phyloP scores from a whole-genome alignment of 768 basidiomycete genomes.

The Macrolepiota albuminosa region DNA sequence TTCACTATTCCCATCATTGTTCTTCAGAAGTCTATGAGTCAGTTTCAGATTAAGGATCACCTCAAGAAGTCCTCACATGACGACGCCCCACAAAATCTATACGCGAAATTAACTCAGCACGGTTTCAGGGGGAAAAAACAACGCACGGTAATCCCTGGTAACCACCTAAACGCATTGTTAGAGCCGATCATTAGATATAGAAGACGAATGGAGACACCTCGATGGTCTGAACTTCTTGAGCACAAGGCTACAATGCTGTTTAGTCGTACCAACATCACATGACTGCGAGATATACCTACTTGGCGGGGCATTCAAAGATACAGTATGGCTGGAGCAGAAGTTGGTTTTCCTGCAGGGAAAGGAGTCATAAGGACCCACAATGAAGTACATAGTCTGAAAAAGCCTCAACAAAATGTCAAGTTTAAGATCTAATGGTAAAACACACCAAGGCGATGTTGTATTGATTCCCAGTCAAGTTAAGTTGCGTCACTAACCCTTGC shows the following conservation, averaged over 20 bases:
- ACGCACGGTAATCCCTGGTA: constrained; percentile 59
- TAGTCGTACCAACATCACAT: not conserved
- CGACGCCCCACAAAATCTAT: constrained; percentile 59
- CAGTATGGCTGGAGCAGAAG: constrained; percentile 44
- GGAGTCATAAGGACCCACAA: constrained; percentile 35
- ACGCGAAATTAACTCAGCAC: not conserved
- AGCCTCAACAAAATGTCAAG: not conserved
- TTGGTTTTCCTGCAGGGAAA: not conserved
- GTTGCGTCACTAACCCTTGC: constrained; percentile 53
- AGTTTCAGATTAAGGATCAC: not conserved
- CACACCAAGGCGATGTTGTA: constrained; percentile 66
- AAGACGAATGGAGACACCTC: constrained; percentile 25
- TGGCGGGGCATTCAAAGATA: constrained; percentile 66
- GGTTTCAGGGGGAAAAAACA: not conserved
- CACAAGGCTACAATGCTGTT: constrained; percentile 33
- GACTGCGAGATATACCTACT: constrained; percentile 36
- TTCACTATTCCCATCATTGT: constrained; percentile 65
- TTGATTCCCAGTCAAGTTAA: constrained; percentile 50
- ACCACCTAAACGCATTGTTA: constrained; percentile 38
- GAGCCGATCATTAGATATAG: not conserved
- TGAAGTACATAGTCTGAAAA: constrained; percentile 62
- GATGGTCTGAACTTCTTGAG: constrained; percentile 64
- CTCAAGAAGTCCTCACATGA: constrained; percentile 39
- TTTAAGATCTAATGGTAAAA: not conserved
- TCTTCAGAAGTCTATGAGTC: constrained; percentile 26